Evolutionary conservation across 2,329 filamentous ascomycete species (phyloP), one percentile per base, ranked within the genome.

Genomic region (Hymenoscyphus linearis): DNA sequence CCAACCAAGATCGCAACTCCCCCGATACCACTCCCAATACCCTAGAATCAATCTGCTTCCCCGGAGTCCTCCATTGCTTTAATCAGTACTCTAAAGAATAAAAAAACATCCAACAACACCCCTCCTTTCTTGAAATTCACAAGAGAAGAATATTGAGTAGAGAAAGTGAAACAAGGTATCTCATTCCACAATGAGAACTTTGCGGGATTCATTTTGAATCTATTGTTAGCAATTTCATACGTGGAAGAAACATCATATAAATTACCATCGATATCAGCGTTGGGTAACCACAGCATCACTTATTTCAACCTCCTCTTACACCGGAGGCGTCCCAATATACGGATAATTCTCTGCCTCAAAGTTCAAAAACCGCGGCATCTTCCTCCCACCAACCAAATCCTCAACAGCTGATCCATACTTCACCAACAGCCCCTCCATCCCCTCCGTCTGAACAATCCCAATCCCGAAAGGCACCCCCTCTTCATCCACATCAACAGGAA

Each of bases 361-460:
- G 2, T 78, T 81, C 2, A 76, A 73, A 82, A 82, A 86, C 60
- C 75, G 73, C 0, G 84, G 83, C 54, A 77, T 69, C 2, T 75
- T 78, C 35, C 84, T 77, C 71, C 78, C 77, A 60, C 74, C 26
- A 74, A 67, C 71, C 64, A 86, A 69, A 69, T 87, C 80, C 72
- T 87, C 84, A 66, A 87, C 85, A 1, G 84, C 85, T 68, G 82
- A 88, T 0, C 77, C 85, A 76, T 80, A 88, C 69, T 76, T 82
- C 57, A 89, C 75, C 62, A 89, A 72, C 58, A 76, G 76, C 0
- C 73, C 74, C 71, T 89, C 87, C 0, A 76, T 79, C 78, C 82
- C 88, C 0, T 85, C 85, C 1, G 84, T 87, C 58, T 84, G 72
- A 76, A 84, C 80, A 3, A 88, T 76, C 0, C 78, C 83, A 27